Evolutionary conservation across 2,329 filamentous ascomycete species (phyloP).

Genomic region (Sporothrix variecibatus): DNA sequence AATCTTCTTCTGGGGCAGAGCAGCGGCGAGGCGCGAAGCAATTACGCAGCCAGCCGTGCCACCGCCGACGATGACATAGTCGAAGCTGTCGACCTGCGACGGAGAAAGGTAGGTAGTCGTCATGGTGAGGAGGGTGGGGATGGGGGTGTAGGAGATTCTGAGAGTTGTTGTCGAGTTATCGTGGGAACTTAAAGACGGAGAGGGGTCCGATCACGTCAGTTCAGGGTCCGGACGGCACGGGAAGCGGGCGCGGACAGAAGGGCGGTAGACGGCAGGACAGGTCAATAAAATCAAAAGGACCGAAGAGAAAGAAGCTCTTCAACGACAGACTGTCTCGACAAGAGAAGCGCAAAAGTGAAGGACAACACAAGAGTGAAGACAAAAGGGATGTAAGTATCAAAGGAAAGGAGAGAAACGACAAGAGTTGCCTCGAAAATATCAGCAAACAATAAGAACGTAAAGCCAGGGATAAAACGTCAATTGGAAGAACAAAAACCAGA

Average conservation of each 20-base stretch:
- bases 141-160: neutral
- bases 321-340: neutral
- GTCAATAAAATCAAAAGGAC: neutral
- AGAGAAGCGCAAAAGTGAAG: neutral
- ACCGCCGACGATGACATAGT: constrained; percentile 84
- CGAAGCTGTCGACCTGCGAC: constrained; percentile 67
- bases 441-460: neutral
- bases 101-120: constrained; percentile 69
- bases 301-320: neutral
- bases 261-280: neutral
- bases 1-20: constrained; percentile 73
- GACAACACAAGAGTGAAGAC: neutral
- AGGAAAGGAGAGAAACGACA: neutral
- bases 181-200: neutral
- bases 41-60: constrained; percentile 86
- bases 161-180: neutral
- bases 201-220: constrained; percentile 2
- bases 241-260: neutral
- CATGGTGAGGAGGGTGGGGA: constrained; percentile 42
- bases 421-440: too few species aligned
- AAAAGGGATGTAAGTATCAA: neutral
- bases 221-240: constrained; percentile 13
- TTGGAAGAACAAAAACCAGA: neutral
- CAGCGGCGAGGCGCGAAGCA: constrained; percentile 76
- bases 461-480: neutral